Percentiles rank a stretch among this genome's conserved stretches.
Evolutionary conservation across 1,139 yeast species (phyloP).

Genomic region (Candida smagusa): DNA sequence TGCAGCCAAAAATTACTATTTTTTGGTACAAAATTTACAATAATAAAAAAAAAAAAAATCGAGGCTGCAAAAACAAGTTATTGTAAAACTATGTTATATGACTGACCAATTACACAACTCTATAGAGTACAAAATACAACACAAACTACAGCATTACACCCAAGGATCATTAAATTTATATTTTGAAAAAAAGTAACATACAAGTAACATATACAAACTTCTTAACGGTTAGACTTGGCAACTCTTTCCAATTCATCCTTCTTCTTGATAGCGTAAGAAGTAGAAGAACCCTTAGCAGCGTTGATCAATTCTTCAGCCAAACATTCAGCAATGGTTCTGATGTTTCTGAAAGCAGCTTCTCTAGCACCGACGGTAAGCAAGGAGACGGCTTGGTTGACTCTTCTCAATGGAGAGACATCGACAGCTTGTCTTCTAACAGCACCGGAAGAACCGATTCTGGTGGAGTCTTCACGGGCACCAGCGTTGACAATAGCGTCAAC

Average conservation of each 20-base stretch:
- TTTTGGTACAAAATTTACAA: background rate
- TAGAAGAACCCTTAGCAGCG: slow-evolving; percentile 99
- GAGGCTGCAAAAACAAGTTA: background rate
- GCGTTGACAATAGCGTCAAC: slow-evolving; percentile 99
- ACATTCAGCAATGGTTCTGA: slow-evolving; percentile 99
- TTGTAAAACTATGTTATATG: background rate
- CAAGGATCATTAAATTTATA: slow-evolving; percentile 7
- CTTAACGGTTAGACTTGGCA: slow-evolving; percentile 99
- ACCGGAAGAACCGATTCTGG: slow-evolving; percentile 99
- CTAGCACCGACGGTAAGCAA: slow-evolving; percentile 99
- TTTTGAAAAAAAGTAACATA: slow-evolving; percentile 4
- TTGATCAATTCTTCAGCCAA: slow-evolving; percentile 99
- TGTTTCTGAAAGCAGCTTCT: slow-evolving; percentile 99
- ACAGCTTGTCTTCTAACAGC: slow-evolving; percentile 99
- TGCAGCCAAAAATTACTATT: background rate
- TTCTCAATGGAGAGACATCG: slow-evolving; percentile 99
- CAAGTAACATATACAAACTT: slow-evolving; percentile 12
- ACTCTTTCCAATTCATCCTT: slow-evolving; percentile 99
- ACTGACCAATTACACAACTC: background rate
- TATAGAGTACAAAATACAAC: background rate
- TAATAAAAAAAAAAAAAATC: too few species aligned
- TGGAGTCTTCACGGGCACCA: slow-evolving; percentile 99
- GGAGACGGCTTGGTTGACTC: slow-evolving; percentile 99
- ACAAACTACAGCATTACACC: background rate
- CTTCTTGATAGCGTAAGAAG: slow-evolving; percentile 99